Base-by-base conservation (phyloP, 129 eudicot genomes). In the Arctium minus region DNA sequence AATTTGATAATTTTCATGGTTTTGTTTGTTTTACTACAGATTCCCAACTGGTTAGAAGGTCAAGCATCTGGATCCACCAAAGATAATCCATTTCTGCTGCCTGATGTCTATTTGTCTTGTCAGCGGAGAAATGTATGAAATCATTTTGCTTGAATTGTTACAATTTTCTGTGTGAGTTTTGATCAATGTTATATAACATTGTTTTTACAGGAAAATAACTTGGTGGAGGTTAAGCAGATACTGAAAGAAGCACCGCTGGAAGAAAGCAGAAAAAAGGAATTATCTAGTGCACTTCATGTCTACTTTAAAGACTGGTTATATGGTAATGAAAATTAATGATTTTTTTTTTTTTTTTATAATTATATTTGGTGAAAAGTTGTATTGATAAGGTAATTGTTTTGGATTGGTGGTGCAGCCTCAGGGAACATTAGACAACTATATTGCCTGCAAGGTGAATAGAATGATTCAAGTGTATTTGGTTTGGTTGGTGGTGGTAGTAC, bases 221-320 rank as follows among this genome's bases (percentile, higher is more conserved):
- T 96, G 83, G 98, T 76, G 83, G 99, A 96, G 82, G 86, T 92
- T 29, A 93, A 92, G 90, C 93, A 92, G 77, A 82, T 87, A 81
- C 85, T 96, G 83, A 91, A 75, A 90, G 99, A 92, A 76, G 85
- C 97, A 22, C 90, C 89, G 13, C 94, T 96, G 48, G 99, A 96
- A 72, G 99, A 96, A 30, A 88, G 84, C 89, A 86, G 89, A 78
- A 96, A 92, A 82, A 91, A 95, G 38, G 99, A 96, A 86, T 62
- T 96, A 42, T 90, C 98, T 2, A 87, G 71, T 86, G 98, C 94
- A 53, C 96, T 96, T 86, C 98, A 96, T 88, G 89, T 85, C 4
- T 92, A 89, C 90, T 96, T 96, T 73, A 96, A 93, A 67, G 99
- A 96, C 75, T 96, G 99, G 99, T 86, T 96, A 85, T 96, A 92